Evolutionary conservation across 208 protist species (phyloP), one percentile per base, ranked within the genome.

Genomic region (Endotrypanum monterogeii): DNA sequence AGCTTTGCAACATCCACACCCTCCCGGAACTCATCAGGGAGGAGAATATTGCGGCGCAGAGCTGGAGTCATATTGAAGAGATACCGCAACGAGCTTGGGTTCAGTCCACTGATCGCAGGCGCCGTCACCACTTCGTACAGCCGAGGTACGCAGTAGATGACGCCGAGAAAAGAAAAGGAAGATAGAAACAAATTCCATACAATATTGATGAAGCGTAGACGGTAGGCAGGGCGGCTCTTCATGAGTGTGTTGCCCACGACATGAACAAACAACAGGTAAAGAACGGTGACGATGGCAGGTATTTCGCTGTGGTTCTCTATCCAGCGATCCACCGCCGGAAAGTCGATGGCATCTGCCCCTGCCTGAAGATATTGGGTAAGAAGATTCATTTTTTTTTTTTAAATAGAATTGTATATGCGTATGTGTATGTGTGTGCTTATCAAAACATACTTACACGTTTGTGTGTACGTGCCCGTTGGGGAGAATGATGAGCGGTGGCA

Each of bases 111-210:
- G 76, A 89, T 84, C 6, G 56, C 71, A 9, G 71, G 25, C 37
- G 85, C 77, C 30, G 71, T 75, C 58, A 84, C 62, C 32, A 85
- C 16, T 39, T 91, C 81, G 25, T 83, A 79, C 70, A 96, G 57
- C 30, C 78, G 80, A 39, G 85, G 87, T 16, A 89, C 60, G 35
- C 76, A 85, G 84, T 85, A 85, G 67, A 83, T 79, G n/a, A 82
- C 74, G 20, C 91, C 92, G 9, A 85, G 54, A 14, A 93, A 77
- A 28, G 92, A 96, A 72, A 96, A 97, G 37, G 78, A 55, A 35
- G 90, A 87, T 25, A 98, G 80, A 9, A 90, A 69, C 23, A 94
- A 67, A 61, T 98, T 98, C 94, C 94, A 98, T 32, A 91, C 20
- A 55, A 87, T 91, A 75, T 89, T 89, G 11, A 81, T 4, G n/a